Evolutionary conservation across 2,329 filamentous ascomycete species (phyloP), one percentile per base, ranked within the genome.

Genomic region (Botrytis cinerea): DNA sequence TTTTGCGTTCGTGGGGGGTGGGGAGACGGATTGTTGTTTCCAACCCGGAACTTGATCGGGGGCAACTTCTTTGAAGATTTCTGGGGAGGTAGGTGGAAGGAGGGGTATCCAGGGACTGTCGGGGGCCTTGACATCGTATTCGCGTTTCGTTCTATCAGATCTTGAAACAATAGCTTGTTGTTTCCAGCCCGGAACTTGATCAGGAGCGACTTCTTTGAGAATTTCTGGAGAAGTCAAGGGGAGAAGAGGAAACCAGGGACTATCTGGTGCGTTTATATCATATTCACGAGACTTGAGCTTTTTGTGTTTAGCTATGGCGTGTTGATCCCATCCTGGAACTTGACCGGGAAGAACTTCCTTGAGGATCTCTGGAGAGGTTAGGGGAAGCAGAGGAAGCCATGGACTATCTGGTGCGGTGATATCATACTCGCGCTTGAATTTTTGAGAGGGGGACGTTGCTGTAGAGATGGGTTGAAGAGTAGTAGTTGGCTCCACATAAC

Each of bases 281-380:
- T 67, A 67, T 40, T 67, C 22, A 2, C 35, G 20, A 61, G 59
- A 9, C 22, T 40, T 40, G 35, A 40, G 35, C 3, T n/a, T 61
- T 16, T 61, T 61, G 2, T 40, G 22, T 61, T 40, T 61, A 48
- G 28, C 63, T 66, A 66, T 66, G 20, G 63, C 45, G 25, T 54
- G 63, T 67, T 67, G 63, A 35, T 67, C 63, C 63, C 63, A 67
- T 18, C 63, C 63, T 22, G 63, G 63, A 18, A 51, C 63, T 38
- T 67, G 63, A 6, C 46, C 63, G 5, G 32, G 32, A 14, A 35
- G 45, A 32, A 67, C 45, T 40, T 67, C 63, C 8, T 67, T 67
- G 9, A 67, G 2, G 3, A 40, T 67, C 9, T 67, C 32, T n/a
- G 63, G 63, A 22, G 45, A 67, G n/a, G 22, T 38, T 1, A 67